Evolutionary conservation across 148 eudicot species (phyloP), one percentile per base, ranked within the genome.

Genomic region (Fagopyrum esculentum): DNA sequence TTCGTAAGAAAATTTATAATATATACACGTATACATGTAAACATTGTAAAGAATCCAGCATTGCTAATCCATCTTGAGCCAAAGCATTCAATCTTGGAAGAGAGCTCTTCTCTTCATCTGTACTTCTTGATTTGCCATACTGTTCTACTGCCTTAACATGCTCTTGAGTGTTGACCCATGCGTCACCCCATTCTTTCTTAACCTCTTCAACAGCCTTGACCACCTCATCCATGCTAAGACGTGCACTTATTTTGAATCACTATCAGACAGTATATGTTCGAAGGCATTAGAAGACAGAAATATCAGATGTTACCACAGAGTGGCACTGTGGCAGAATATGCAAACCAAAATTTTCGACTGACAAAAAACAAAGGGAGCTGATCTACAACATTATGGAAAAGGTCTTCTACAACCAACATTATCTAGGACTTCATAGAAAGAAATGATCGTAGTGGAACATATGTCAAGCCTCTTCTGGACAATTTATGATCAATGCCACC

Each of bases 31-130:
- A n/a, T n/a, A n/a, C n/a, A n/a, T n/a, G n/a, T n/a, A n/a, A n/a
- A n/a, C n/a, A n/a, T 30, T 30, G 35, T 89, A 91, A 79, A 0
- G 94, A 84, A 52, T 78, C 82, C 64, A 93, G 94, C 83, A 79
- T 59, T 68, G 83, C 86, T 70, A 93, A 30, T 6, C 85, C 92
- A 78, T 93, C 98, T 73, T 93, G 97, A 48, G 94, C 98, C n/a
- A 93, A 61, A 26, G 35, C 35, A 30, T 30, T 30, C 35, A 30
- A 30, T 30, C 35, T 30, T 30, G 35, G 35, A 30, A 30, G 82
- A 12, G 98, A 93, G 49, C 85, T 82, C 55, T 83, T 88, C 78
- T 78, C 77, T 76, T 81, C 52, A 16, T 15, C 43, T 4, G 75
- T 35, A 1, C 71, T 76, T 69, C 80, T 78, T 13, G 84, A 75